Evolutionary conservation across 768 basidiomycete genomes (phyloP), one percentile per base, ranked within the genome.

Genomic region (Leucocoprinus birnbaumii): DNA sequence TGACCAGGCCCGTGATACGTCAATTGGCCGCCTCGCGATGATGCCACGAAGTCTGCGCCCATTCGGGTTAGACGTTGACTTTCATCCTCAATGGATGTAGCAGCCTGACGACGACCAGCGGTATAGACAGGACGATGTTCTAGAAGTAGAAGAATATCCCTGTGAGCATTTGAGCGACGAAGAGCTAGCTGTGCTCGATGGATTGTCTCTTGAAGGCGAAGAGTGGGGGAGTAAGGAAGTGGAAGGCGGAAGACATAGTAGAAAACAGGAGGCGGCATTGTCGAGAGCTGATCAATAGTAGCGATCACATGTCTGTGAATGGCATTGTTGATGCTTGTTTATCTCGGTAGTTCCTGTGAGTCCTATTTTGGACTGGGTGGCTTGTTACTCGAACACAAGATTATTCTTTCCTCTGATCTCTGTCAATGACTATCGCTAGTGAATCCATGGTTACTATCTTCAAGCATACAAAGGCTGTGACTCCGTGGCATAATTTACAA

Each of bases 1-100:
- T 99, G 97, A 5, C 97, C 97, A 1, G 97, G 95, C 0, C 97
- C 97, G 68, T 99, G 97, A 69, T 92, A 99, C 1, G 97, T 99
- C 55, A 94, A 80, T 71, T 98, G 87, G 2, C 97, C 97, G 13
- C 97, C 97, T 51, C 97, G 79, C 51, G 83, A 78, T 2, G 94
- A 85, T 21, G 82, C 73, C 37, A 90, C 80, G 63, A 95, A 95
- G 65, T 97, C 92, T 0, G 96, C 96, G 22, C 96, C 96, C 21
- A 92, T 75, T 42, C 26, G 75, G 65, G 78, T 81, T n/a, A 98
- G 73, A 19, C 90, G 84, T 37, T 67, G 51, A 24, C 74, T 74
- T 53, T 96, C 91, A 41, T 73, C 70, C 37, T 78, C 68, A 14
- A 87, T 72, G 48, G 83, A 79, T 16, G 77, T 73, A 48, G 82